A percentile compares a stretch with the other conserved stretches of the same genome.
Conservation (phyloP, 768 basidiomycete species). For the Baorangia bicolor region DNA sequence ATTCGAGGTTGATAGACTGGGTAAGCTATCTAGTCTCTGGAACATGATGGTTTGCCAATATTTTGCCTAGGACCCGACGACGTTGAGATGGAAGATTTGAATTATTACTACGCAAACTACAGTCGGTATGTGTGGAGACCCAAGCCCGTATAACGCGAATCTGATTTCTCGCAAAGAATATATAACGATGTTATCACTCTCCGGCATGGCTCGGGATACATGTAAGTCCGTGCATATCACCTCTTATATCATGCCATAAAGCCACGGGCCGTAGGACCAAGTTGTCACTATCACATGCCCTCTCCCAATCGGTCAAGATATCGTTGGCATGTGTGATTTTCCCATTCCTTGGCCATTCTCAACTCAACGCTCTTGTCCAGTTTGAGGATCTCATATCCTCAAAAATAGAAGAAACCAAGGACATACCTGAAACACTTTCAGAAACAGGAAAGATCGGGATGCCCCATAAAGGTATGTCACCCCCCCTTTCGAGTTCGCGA, state of each 20-base stretch:
- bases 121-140: slow-evolving; percentile 61
- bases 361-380: slow-evolving; percentile 34
- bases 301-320: slow-evolving; percentile 96
- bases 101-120: slow-evolving; percentile 96
- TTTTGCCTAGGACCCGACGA: slow-evolving; percentile 69
- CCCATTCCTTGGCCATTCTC: neutral
- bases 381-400: slow-evolving; percentile 91
- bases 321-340: slow-evolving; percentile 59
- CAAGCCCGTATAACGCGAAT: slow-evolving; percentile 32
- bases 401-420: slow-evolving; percentile 95
- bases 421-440: slow-evolving; percentile 89
- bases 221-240: slow-evolving; percentile 52
- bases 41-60: neutral
- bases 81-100: slow-evolving; percentile 94
- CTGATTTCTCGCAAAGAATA: slow-evolving; percentile 49
- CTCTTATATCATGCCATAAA: slow-evolving; percentile 7
- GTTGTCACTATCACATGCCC: slow-evolving; percentile 88
- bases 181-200: slow-evolving; percentile 98
- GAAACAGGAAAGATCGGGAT: slow-evolving; percentile 95
- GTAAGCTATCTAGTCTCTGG: slow-evolving; percentile 39
- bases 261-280: slow-evolving; percentile 71
- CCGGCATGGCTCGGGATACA: slow-evolving; percentile 91
- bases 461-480: slow-evolving; percentile 67
- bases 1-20: slow-evolving; percentile 88
- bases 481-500: neutral